Evolutionary conservation across 331 rosid genomes (phyloP).

Genomic region (Dryas integrifolia): DNA sequence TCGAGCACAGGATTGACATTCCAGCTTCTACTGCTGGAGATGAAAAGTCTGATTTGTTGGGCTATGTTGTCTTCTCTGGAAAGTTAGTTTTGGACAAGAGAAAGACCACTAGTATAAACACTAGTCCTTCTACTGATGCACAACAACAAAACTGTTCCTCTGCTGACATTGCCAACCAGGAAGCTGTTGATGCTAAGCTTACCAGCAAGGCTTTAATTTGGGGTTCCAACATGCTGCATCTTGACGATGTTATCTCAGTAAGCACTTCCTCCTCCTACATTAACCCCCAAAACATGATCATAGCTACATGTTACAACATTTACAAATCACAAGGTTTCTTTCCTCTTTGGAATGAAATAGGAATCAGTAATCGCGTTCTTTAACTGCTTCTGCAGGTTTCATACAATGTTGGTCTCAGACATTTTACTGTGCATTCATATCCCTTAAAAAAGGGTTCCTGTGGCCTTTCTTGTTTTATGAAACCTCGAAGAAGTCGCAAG

Average conservation of each 20-base stretch:
- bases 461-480: constrained; percentile 72
- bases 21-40: constrained; percentile 56
- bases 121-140: constrained; percentile 30
- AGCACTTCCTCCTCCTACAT: constrained; percentile 33
- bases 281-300: constrained; percentile 16
- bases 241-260: constrained; percentile 89
- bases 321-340: constrained; percentile 13
- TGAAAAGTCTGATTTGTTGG: constrained; percentile 88
- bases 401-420: constrained; percentile 89
- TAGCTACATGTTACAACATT: constrained; percentile 6
- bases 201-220: constrained; percentile 84
- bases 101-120: constrained; percentile 32
- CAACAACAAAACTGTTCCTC: constrained; percentile 37
- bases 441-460: constrained; percentile 71
- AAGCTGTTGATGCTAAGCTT: constrained; percentile 71
- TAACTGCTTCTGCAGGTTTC: constrained; percentile 68
- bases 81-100: constrained; percentile 82
- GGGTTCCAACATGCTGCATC: constrained; percentile 73
- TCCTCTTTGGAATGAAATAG: constrained; percentile 17
- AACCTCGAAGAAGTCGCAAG: constrained; percentile 63
- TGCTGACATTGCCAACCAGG: constrained; percentile 42
- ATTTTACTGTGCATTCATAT: constrained; percentile 87
- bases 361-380: constrained; percentile 31
- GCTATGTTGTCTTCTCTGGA: constrained; percentile 67
- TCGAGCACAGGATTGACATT: constrained; percentile 86